These are phyloP conservation scores for Komagataella kurtzmanii DNA, from an alignment of 805 yeast genomes.

Conservation along the genomic window DNA sequence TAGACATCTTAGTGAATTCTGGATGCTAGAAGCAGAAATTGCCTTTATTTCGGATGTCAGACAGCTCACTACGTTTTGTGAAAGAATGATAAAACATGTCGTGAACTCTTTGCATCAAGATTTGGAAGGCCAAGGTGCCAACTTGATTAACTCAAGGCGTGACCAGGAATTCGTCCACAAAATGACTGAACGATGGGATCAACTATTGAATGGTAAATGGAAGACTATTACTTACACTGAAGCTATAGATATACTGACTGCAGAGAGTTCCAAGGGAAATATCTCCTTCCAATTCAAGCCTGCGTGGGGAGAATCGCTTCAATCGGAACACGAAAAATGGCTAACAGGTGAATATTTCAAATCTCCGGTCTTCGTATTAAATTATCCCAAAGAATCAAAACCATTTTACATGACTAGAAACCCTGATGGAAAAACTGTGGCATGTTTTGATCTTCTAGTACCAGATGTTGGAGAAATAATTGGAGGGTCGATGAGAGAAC, in stretches of 20 bases:
- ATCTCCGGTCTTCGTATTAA: slow-evolving; percentile 78
- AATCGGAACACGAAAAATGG: slow-evolving; percentile 87
- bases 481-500: slow-evolving; percentile 92
- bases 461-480: slow-evolving; percentile 90
- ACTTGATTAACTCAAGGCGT: slow-evolving; percentile 22
- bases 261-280: slow-evolving; percentile 15
- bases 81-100: slow-evolving; percentile 50
- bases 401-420: slow-evolving; percentile 85
- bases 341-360: slow-evolving; percentile 56
- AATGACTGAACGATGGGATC: slow-evolving; percentile 44
- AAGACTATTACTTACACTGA: slow-evolving; percentile 59
- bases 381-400: slow-evolving; percentile 68
- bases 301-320: slow-evolving; percentile 59
- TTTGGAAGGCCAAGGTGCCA: slow-evolving; percentile 14
- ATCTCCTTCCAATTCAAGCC: slow-evolving; percentile 29
- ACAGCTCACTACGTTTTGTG: slow-evolving; percentile 55
- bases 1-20: slow-evolving; percentile 86
- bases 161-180: slow-evolving; percentile 21
- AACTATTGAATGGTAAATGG: slow-evolving; percentile 42
- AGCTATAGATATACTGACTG: slow-evolving; percentile 44
- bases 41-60: slow-evolving; percentile 46
- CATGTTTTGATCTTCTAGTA: slow-evolving; percentile 77
- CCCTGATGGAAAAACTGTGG: slow-evolving; percentile 45
- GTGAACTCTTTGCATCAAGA: slow-evolving; percentile 18
- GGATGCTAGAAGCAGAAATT: slow-evolving; percentile 95